A percentile compares a stretch with the other conserved stretches of the same genome.
Conservation (phyloP, 805 yeast genomes). For the Cyberlindnera euphorbiiphila region DNA sequence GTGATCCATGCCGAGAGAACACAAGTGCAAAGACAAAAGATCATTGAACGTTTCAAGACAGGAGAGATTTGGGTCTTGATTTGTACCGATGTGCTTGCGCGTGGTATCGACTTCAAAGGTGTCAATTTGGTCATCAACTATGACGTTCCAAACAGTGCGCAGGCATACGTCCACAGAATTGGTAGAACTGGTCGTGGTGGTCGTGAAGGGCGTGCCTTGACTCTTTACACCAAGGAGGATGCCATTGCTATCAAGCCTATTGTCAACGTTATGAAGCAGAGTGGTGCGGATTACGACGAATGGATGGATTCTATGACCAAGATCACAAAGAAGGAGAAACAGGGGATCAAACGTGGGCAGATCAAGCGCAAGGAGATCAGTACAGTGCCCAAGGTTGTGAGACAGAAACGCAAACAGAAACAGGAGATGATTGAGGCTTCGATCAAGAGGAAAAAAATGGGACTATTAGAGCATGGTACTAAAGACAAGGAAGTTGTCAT, state of each 20-base stretch:
- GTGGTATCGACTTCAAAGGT: conserved; percentile 97
- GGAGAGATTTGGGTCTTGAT: conserved; percentile 96
- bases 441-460: conserved; percentile 46
- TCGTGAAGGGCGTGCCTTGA: conserved; percentile 78
- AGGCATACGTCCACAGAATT: conserved; percentile 93
- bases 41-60: conserved; percentile 75
- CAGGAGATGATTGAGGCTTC: conserved; percentile 74
- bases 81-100: conserved; percentile 91
- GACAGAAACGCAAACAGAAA: conserved; percentile 57
- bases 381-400: conserved; percentile 72
- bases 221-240: conserved; percentile 92
- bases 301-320: conserved; percentile 82
- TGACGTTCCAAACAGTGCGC: conserved; percentile 92
- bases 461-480: conserved; percentile 3
- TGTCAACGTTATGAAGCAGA: conserved; percentile 91
- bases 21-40: conserved; percentile 78
- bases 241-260: conserved; percentile 70
- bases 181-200: conserved; percentile 99
- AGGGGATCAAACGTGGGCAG: conserved; percentile 51
- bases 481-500: conserved; percentile 8
- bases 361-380: conserved; percentile 70
- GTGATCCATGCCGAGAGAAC: conserved; percentile 95
- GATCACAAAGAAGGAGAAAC: conserved; percentile 59
- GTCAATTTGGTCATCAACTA: conserved; percentile 92
- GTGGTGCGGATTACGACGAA: conserved; percentile 67